phyloP scores from a whole-genome alignment of 1,284 basidiomycete genomes.

The Coniferiporia weirii region DNA sequence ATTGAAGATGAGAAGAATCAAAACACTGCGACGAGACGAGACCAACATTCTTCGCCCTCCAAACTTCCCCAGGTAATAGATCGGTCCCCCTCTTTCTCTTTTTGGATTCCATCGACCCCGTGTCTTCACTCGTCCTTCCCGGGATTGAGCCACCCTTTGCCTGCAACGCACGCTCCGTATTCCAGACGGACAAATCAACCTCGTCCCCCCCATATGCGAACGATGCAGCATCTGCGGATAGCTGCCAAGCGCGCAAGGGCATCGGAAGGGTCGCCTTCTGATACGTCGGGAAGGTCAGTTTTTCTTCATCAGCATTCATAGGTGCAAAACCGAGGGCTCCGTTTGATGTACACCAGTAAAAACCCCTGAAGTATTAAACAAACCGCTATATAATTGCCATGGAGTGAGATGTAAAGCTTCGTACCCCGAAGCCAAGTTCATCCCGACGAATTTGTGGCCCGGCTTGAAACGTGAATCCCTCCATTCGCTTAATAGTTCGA shows the following conservation, averaged over 20 bases:
- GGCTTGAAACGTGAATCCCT: constrained; percentile 53
- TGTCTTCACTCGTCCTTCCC: constrained; percentile 20
- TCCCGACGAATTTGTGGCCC: constrained; percentile 55
- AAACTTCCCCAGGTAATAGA: constrained; percentile 66
- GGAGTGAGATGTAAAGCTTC: constrained; percentile 17
- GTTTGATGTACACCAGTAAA: constrained; percentile 19
- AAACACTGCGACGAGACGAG: neutral
- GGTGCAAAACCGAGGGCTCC: constrained; percentile 18
- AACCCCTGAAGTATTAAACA: neutral
- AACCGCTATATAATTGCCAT: neutral
- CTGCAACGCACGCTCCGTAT: constrained; percentile 64
- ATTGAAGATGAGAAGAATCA: neutral
- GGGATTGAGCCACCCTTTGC: neutral
- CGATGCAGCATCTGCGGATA: constrained; percentile 44
- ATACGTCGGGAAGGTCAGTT: constrained; percentile 23
- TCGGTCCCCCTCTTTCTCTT: constrained; percentile 68
- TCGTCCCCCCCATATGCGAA: constrained; percentile 87
- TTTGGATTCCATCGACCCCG: constrained; percentile 30
- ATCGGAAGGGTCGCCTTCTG: constrained; percentile 47
- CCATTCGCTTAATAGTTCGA: constrained; percentile 44
- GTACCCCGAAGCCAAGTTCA: constrained; percentile 44
- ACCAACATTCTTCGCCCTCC: constrained; percentile 74
- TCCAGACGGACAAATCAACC: constrained; percentile 82
- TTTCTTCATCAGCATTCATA: constrained; percentile 19
- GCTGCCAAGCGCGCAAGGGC: constrained; percentile 60